Base-by-base conservation (phyloP, 2,329 filamentous ascomycete genomes). In the Trichophyton simii region DNA sequence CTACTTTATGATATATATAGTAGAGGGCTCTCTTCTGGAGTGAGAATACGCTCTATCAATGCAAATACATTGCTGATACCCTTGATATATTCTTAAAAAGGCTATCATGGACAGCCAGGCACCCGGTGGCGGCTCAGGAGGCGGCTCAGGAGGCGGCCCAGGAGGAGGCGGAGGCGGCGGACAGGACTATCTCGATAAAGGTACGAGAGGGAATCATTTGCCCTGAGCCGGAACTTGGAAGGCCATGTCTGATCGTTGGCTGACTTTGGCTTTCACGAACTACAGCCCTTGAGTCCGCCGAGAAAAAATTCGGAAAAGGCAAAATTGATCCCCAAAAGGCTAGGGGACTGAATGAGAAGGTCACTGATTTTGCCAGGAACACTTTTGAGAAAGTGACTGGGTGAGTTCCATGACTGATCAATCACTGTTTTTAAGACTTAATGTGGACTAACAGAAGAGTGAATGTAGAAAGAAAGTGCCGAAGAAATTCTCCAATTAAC, bases 261-360 rank as follows among this genome's bases (percentile, higher is more conserved):
- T 34, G 15, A 20, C 50, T 31, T 25, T 8, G 13, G 1, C 13
- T 22, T 38, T 20, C 13, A 11, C 3, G 20, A 38, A 7, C 13
- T 4, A 8, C 7, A 58, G 55, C 34, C 13, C 55, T 58, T 3
- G 55, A 58, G 13, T 9, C 55, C n/a, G 38, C 38, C 9, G 55
- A 58, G 55, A 41, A n/a, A 22, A 58, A 58, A n/a, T 58, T 42
- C n/a, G 55, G 55, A 18, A 58, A 58, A 31, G 55, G 55, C 31
- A 58, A 42, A 20, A 58, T 58, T n/a, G 55, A 58, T 31, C 55
- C 55, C 20, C 22, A 38, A 18, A 58, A 58, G 38, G 34, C 55
- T 13, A 25, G 55, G 11, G 34, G 55, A n/a, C 15, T 44, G 22
- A 58, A 58, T 15, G 55, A 58, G 55, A 58, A 58, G 38, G 41